These are phyloP conservation scores for Exophiala calicioides DNA, from an alignment of 2,329 filamentous ascomycete genomes.

Conservation along the genomic window DNA sequence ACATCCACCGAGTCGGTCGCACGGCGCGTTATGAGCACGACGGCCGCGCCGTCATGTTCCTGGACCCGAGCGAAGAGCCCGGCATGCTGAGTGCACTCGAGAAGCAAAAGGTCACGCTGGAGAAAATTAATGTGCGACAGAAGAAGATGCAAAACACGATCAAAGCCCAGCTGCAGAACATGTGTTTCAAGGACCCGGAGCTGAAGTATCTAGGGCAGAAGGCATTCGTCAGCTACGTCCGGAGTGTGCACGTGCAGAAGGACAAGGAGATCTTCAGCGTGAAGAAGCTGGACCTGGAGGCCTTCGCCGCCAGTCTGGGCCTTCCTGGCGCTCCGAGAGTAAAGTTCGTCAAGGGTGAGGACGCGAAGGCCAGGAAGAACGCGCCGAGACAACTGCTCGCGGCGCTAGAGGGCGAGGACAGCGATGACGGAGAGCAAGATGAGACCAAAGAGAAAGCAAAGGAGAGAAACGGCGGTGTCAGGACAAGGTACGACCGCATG, in stretches of 20 bases:
- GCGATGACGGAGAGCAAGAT: constrained; percentile 46
- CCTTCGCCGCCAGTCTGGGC: constrained; percentile 80
- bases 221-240: constrained; percentile 86
- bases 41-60: constrained; percentile 83
- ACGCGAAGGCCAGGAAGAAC: constrained; percentile 85
- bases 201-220: constrained; percentile 96
- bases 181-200: constrained; percentile 93
- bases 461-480: constrained; percentile 65
- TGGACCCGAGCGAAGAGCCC: constrained; percentile 87
- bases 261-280: constrained; percentile 91
- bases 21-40: constrained; percentile 91
- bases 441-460: constrained; percentile 51
- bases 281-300: constrained; percentile 79
- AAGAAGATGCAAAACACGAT: constrained; percentile 83
- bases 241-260: constrained; percentile 81
- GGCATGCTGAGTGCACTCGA: constrained; percentile 86
- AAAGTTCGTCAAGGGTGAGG: constrained; percentile 87
- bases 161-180: constrained; percentile 80
- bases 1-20: constrained; percentile 92
- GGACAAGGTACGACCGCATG: constrained; percentile 97
- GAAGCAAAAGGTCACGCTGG: constrained; percentile 85
- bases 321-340: constrained; percentile 90
- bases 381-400: constrained; percentile 67
- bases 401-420: constrained; percentile 59
- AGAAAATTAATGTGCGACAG: constrained; percentile 80